Conservation (phyloP, 164 flowering plant genomes). For the Aristolochia contorta region DNA sequence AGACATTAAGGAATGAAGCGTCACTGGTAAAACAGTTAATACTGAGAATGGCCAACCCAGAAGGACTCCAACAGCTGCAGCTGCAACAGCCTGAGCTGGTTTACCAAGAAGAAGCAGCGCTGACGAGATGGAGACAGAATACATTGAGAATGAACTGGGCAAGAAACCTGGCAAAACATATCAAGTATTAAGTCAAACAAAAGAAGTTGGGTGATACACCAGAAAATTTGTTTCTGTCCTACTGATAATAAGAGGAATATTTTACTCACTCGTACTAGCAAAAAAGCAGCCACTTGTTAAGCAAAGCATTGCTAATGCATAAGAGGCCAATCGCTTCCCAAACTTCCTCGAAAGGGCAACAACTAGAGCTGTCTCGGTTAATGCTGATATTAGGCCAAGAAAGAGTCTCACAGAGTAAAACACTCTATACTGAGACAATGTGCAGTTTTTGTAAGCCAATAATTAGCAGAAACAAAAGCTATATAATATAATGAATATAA, state of each 20-base stretch:
- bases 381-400: slow-evolving; percentile 67
- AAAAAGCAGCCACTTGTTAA: slow-evolving; percentile 93
- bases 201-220: too few species aligned
- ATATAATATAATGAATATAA: not conserved
- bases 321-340: slow-evolving; percentile 86
- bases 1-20: slow-evolving; percentile 45
- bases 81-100: slow-evolving; percentile 67
- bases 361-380: slow-evolving; percentile 66
- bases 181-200: not conserved
- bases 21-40: slow-evolving; percentile 73
- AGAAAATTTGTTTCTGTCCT: too few species aligned
- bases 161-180: slow-evolving; percentile 58
- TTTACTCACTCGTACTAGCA: slow-evolving; percentile 88
- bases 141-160: slow-evolving; percentile 99
- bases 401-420: slow-evolving; percentile 88
- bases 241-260: slow-evolving; percentile 1
- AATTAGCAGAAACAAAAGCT: not conserved
- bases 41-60: slow-evolving; percentile 99
- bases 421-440: slow-evolving; percentile 64
- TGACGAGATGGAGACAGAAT: slow-evolving; percentile 80
- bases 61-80: slow-evolving; percentile 75
- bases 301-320: slow-evolving; percentile 92
- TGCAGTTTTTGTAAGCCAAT: not conserved
- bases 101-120: slow-evolving; percentile 75
- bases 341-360: slow-evolving; percentile 88